Conservation (phyloP, 352 stramenopile genomes). For the Globisporangium uncinulatum region DNA sequence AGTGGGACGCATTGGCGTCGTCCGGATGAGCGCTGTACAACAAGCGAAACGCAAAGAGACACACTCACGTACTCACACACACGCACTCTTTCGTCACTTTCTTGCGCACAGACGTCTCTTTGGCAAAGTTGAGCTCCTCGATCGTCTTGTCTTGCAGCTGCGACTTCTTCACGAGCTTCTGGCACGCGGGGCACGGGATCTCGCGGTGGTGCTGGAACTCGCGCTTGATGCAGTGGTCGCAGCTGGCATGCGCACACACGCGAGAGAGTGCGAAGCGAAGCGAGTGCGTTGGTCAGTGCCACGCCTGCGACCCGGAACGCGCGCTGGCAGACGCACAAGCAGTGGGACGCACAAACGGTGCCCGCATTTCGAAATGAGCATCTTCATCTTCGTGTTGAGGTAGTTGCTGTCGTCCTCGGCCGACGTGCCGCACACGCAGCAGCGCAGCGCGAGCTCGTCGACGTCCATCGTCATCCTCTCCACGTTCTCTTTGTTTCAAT, state of each 20-base stretch:
- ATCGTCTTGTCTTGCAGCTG: constrained; percentile 87
- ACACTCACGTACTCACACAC: not conserved
- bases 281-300: too few species aligned
- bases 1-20: too few species aligned
- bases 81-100: constrained; percentile 81
- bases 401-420: constrained; percentile 84
- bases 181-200: constrained; percentile 74
- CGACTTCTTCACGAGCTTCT: constrained; percentile 86
- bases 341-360: constrained; percentile 73
- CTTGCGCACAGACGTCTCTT: constrained; percentile 83
- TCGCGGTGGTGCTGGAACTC: constrained; percentile 86
- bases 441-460: constrained; percentile 76
- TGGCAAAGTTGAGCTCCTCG: constrained; percentile 84
- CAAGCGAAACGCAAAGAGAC: not conserved
- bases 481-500: not conserved
- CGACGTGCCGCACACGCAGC: constrained; percentile 85
- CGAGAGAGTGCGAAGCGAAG: too few species aligned
- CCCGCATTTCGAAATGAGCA: constrained; percentile 88
- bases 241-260: constrained; percentile 29
- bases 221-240: constrained; percentile 81
- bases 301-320: not conserved
- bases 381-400: constrained; percentile 91
- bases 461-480: constrained; percentile 16
- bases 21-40: not conserved
- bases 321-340: not conserved